These are phyloP conservation scores for Hygrophoropsis aurantiaca DNA, from an alignment of 768 basidiomycete genomes.

Conservation along the genomic window DNA sequence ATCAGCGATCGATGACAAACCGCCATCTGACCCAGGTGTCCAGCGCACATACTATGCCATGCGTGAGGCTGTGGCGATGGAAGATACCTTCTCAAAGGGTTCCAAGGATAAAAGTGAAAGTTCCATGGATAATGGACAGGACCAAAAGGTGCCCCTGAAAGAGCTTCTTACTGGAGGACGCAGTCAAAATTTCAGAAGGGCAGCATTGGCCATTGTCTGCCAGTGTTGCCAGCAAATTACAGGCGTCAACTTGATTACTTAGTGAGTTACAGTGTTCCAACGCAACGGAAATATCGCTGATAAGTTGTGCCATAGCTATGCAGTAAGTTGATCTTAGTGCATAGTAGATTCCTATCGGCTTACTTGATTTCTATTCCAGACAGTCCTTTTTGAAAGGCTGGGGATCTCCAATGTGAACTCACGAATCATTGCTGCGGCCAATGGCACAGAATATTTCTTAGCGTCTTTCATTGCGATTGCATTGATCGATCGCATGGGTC, in stretches of 20 bases:
- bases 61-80: slow-evolving; percentile 49
- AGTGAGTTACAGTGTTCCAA: slow-evolving; percentile 38
- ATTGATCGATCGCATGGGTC: slow-evolving; percentile 71
- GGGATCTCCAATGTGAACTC: slow-evolving; percentile 60
- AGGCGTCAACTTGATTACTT: slow-evolving; percentile 67
- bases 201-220: slow-evolving; percentile 51
- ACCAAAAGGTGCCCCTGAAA: slow-evolving; percentile 29
- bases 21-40: slow-evolving; percentile 44
- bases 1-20: slow-evolving; percentile 56
- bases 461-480: slow-evolving; percentile 72
- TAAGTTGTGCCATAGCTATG: slow-evolving; percentile 20
- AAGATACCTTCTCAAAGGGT: slow-evolving; percentile 19
- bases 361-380: slow-evolving; percentile 26
- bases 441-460: slow-evolving; percentile 71
- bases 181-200: slow-evolving; percentile 61
- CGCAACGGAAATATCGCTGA: slow-evolving; percentile 16
- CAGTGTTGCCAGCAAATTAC: slow-evolving; percentile 73
- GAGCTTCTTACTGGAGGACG: slow-evolving; percentile 58
- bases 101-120: background rate
- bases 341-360: background rate
- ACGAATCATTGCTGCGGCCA: slow-evolving; percentile 63
- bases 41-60: slow-evolving; percentile 55
- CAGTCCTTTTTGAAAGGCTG: slow-evolving; percentile 56
- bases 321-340: slow-evolving; percentile 20
- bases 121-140: background rate